These are phyloP conservation scores for Lentinula sp. DNA, from an alignment of 768 basidiomycete genomes.

Conservation along the genomic window DNA sequence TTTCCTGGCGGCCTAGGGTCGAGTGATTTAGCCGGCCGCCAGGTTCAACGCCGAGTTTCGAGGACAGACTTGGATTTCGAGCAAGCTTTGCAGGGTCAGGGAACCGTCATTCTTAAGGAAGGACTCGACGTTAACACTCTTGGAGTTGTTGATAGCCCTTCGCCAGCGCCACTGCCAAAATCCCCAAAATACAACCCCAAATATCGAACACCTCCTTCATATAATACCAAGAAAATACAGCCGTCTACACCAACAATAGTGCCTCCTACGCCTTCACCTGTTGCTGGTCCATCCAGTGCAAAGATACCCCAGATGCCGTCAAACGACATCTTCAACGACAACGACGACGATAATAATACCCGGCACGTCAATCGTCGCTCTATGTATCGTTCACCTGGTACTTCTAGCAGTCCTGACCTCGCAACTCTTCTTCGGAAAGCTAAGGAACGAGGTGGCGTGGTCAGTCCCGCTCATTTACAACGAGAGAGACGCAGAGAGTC, in stretches of 20 bases:
- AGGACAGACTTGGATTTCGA: conserved; percentile 81
- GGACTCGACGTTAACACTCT: conserved; percentile 64
- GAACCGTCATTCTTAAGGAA: conserved; percentile 66
- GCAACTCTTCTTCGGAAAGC: conserved; percentile 83
- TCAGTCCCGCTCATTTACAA: conserved; percentile 16
- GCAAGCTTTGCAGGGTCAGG: conserved; percentile 59
- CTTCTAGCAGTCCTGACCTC: conserved; percentile 87
- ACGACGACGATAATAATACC: conserved; percentile 58
- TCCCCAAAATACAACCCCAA: conserved; percentile 17
- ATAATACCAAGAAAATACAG: conserved; percentile 29
- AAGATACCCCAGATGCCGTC: conserved; percentile 44
- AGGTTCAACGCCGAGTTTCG: conserved; percentile 50
- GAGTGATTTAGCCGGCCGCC: conserved; percentile 31
- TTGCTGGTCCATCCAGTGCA: conserved; percentile 24
- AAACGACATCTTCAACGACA: conserved; percentile 57
- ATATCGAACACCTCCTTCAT: conserved; percentile 2
- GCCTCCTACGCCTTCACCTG: conserved; percentile 62
- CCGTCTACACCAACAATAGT: conserved; percentile 59
- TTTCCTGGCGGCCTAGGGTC: conserved; percentile 47
- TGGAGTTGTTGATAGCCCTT: conserved; percentile 43
- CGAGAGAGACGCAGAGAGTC: conserved; percentile 28
- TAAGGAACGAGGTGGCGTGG: conserved; percentile 55
- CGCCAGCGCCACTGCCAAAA: conserved; percentile 31
- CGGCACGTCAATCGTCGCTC: conserved; percentile 73
- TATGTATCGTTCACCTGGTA: conserved; percentile 84